Percentiles rank a stretch among this genome's conserved stretches.
These are phyloP conservation scores for Ogataea degrootiae DNA, from an alignment of 805 yeast genomes.

Conservation along the genomic window DNA sequence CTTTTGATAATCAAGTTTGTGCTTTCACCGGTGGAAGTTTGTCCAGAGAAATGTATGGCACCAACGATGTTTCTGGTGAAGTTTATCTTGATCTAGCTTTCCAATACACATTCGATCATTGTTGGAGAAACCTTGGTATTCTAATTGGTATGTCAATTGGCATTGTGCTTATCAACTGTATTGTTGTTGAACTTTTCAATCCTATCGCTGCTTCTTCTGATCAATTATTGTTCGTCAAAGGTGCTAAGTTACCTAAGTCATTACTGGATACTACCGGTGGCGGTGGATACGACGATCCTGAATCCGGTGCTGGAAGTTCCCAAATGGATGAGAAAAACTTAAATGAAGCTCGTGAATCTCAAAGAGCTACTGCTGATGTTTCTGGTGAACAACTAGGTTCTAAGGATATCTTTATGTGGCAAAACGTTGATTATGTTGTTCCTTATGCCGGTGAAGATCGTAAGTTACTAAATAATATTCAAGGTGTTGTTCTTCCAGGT, in stretches of 20 bases:
- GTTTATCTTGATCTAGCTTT: slow-evolving; percentile 43
- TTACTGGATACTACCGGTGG: no score
- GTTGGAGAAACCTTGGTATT: slow-evolving; percentile 34
- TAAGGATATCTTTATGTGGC: slow-evolving; percentile 54
- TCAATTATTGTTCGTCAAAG: no score
- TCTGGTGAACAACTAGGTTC: background rate
- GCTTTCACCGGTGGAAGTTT: slow-evolving; percentile 42
- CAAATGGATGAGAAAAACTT: background rate
- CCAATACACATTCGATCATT: slow-evolving; percentile 39
- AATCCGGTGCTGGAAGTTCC: background rate
- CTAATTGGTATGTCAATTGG: slow-evolving; percentile 17
- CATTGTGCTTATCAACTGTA: slow-evolving; percentile 23
- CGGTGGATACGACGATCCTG: background rate
- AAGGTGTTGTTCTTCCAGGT: slow-evolving; percentile 33
- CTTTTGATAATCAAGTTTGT: slow-evolving; percentile 45
- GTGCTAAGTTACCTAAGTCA: no score
- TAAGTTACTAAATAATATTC: slow-evolving; percentile 30
- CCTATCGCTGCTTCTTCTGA: no score
- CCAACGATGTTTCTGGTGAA: slow-evolving; percentile 49
- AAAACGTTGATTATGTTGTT: slow-evolving; percentile 52
- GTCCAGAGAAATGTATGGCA: slow-evolving; percentile 26
- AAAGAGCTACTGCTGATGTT: background rate
- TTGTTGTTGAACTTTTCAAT: slow-evolving; percentile 2
- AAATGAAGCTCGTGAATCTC: background rate
- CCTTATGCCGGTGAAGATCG: slow-evolving; percentile 17